These are phyloP conservation scores for Circinella minor DNA, from an alignment of 371 early-diverging fungal species.

Conservation along the genomic window DNA sequence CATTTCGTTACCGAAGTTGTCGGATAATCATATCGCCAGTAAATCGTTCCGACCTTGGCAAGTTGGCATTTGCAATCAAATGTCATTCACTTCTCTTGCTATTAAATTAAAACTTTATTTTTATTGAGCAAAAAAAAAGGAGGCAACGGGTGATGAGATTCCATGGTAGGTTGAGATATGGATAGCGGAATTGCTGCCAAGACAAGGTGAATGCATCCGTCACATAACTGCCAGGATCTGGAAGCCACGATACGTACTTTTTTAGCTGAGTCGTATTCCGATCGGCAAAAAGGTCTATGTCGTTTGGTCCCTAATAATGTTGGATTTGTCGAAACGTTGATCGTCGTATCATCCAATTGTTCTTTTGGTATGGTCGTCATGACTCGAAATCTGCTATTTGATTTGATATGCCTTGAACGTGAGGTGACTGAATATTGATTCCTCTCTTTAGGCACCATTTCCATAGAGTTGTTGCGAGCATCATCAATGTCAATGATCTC, in stretches of 20 bases:
- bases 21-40: slow-evolving; percentile 6
- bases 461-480: slow-evolving; percentile 26
- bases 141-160: too few relatives aligned
- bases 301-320: slow-evolving; percentile 18
- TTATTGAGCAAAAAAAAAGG: too few relatives aligned
- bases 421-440: slow-evolving; percentile 25
- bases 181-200: too few relatives aligned
- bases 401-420: slow-evolving; percentile 23
- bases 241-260: background rate
- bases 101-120: background rate
- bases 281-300: slow-evolving; percentile 33
- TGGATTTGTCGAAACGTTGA: slow-evolving; percentile 16
- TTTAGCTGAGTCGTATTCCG: slow-evolving; percentile 17
- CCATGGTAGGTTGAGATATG: too few relatives aligned
- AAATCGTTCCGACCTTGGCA: background rate
- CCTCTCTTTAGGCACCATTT: slow-evolving; percentile 21
- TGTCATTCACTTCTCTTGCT: background rate
- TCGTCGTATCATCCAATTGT: slow-evolving; percentile 15
- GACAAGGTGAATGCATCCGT: too few relatives aligned
- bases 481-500: slow-evolving; percentile 24
- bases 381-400: slow-evolving; percentile 23
- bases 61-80: slow-evolving; percentile 1
- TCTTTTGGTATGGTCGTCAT: slow-evolving; percentile 10
- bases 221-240: too few relatives aligned
- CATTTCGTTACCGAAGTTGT: background rate